Base-by-base conservation (phyloP, 2,329 filamentous ascomycete genomes). In the Colletotrichum gigasporum region DNA sequence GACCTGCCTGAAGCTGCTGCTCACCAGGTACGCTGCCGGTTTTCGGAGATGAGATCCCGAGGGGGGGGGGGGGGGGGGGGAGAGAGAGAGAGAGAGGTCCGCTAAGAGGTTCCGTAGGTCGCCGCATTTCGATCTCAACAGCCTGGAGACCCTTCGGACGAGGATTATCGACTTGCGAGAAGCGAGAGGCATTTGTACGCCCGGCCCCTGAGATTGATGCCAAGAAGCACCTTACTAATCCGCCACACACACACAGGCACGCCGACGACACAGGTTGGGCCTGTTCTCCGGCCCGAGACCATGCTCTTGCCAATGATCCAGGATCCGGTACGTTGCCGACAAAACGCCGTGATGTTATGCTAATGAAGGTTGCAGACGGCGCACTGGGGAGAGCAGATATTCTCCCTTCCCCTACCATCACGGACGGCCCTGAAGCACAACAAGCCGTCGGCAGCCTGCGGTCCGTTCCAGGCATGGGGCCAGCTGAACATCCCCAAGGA, bases 361-460 rank as follows among this genome's bases (percentile, higher is more conserved):
- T 53, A 14, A 64, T 24, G 20, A 16, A 8, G 20, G n/a, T 20
- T 47, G 4, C 64, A 88, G 85, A 76, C 76, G 51, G 74, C 79
- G 4, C 87, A 90, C 70, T 90, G 87, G 87, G 85, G 87, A 5
- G 82, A 88, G 68, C 80, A 85, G 39, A 87, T 90, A 22, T 89
- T 90, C 67, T 83, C 84, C 1, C 76, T 83, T 18, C 83, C 84
- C 0, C 74, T 87, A 37, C 80, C 85, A 0, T 82, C 80, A 10
- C 78, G 82, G 11, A 87, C 85, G 4, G 76, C 79, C 5, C 73
- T 88, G 52, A 82, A 80, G 68, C 76, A 82, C 48, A 56, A 16
- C 32, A 67, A 41, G 32, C 20, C 50, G 3, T 86, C 83, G 2
- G 77, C 73, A 65, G 82, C 82, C 5, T 79, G 77, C 53, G 83